A percentile compares a stretch with the other conserved stretches of the same genome.
These are phyloP conservation scores for Salix caprea DNA, from an alignment of 345 rosid genomes.

Conservation along the genomic window DNA sequence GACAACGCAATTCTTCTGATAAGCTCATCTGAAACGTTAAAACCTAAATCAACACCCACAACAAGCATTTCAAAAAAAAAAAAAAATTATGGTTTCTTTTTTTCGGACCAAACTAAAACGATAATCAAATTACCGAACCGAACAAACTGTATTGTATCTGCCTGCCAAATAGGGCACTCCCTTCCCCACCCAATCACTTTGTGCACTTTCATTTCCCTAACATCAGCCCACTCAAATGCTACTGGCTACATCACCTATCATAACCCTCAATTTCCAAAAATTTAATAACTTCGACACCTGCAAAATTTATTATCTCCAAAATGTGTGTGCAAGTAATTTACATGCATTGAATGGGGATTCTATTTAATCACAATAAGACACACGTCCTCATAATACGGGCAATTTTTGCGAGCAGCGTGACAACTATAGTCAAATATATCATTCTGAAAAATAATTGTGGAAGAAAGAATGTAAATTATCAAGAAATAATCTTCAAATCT, in stretches of 20 bases:
- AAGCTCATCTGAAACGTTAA: neutral
- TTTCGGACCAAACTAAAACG: too few relatives aligned
- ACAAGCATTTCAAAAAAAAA: neutral
- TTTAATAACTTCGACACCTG: too few relatives aligned
- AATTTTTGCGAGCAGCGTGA: neutral
- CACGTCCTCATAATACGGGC: neutral
- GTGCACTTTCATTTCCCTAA: too few relatives aligned
- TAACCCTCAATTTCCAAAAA: too few relatives aligned
- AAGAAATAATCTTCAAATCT: neutral
- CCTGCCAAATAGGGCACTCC: too few relatives aligned
- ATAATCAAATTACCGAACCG: too few relatives aligned
- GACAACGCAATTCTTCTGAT: neutral
- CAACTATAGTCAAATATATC: neutral
- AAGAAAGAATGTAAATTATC: neutral
- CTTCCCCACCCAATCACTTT: too few relatives aligned
- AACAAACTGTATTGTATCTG: too few relatives aligned
- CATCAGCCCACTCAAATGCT: too few relatives aligned
- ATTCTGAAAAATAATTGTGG: neutral
- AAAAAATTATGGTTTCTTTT: too few relatives aligned
- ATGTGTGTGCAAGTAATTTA: neutral
- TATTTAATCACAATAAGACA: neutral
- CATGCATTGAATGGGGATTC: neutral
- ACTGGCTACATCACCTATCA: too few relatives aligned
- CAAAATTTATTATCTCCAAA: too few relatives aligned
- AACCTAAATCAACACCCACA: neutral